Base-by-base conservation (phyloP, 495 filamentous ascomycete species). In the Hypoxylon fuscum region DNA sequence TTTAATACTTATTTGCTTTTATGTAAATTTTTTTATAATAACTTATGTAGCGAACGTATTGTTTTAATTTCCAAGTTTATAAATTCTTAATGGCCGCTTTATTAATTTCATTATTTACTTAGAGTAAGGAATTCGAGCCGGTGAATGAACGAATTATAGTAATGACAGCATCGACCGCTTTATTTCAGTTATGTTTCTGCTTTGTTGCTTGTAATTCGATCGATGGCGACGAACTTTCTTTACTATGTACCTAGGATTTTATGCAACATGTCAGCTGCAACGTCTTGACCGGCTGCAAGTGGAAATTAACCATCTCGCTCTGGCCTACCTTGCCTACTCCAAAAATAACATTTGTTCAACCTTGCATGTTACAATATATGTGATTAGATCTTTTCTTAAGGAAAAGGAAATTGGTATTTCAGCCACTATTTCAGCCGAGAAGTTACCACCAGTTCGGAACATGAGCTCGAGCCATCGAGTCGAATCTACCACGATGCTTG, bases 281-380 rank as follows among this genome's bases (percentile, higher is more conserved):
- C 48, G 58, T 64, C 52, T 57, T 34, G 21, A 27, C 43, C 43
- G 35, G 48, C 49, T 59, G 54, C 47, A 44, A n/a, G 55, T 29
- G 43, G 44, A 65, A 65, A 65, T 65, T 65, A 47, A 22, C 23
- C 38, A 54, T 22, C 43, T 49, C 31, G 31, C 43, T 34, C 44
- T 37, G 45, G n/a, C 40, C 35, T 58, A 54, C 61, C 53, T 29
- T 48, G 18, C n/a, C 25, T 48, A 34, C 25, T n/a, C 46, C 42
- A 64, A 59, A 58, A 59, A 59, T 48, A 64, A 17, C 47, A 35
- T 27, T 27, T 51, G 15, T 15, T 31, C 43, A 57, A 57, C 54
- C 54, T 32, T 55, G 52, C 22, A 55, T n/a, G 9, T 12, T 10
- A 11, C 31, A 7, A 34, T 11, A 7, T 12, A 34, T 11, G 10